Conservation (phyloP, 2,329 filamentous ascomycete species). For the Atkinsonella texensis region DNA sequence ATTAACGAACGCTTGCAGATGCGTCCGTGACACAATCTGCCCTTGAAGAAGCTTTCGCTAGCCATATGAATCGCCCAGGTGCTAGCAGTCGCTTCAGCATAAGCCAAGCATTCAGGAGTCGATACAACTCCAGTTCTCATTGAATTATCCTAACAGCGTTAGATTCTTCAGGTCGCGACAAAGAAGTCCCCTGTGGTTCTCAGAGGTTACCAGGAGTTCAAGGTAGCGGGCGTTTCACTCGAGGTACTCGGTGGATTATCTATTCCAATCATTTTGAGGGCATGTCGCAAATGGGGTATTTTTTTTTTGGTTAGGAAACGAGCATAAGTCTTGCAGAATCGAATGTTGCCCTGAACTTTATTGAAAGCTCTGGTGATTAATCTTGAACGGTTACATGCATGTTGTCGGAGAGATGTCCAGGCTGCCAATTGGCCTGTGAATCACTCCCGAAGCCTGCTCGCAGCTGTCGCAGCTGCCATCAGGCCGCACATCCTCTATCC, state of each 20-base stretch:
- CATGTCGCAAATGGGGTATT: no score
- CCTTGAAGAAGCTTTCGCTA: slow-evolving; percentile 65
- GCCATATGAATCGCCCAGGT: slow-evolving; percentile 26
- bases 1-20: slow-evolving; percentile 33
- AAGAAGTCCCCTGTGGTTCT: background rate
- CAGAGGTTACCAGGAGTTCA: background rate
- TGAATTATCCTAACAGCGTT: slow-evolving; percentile 6
- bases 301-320: no score
- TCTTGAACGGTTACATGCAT: no score
- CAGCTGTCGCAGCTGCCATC: slow-evolving; percentile 1
- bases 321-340: no score
- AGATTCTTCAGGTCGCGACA: background rate
- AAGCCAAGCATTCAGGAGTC: slow-evolving; percentile 52
- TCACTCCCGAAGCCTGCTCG: background rate
- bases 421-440: background rate
- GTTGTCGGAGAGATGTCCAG: background rate
- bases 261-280: no score
- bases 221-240: background rate
- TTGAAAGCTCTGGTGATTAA: no score
- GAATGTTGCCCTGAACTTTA: no score
- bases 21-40: slow-evolving; percentile 71
- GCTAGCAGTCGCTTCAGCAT: slow-evolving; percentile 48
- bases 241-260: background rate
- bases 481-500: background rate
- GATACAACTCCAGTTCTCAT: slow-evolving; percentile 35